Evolutionary conservation across 345 rosid genomes (phyloP).

Genomic region (Toxicodendron radicans): DNA sequence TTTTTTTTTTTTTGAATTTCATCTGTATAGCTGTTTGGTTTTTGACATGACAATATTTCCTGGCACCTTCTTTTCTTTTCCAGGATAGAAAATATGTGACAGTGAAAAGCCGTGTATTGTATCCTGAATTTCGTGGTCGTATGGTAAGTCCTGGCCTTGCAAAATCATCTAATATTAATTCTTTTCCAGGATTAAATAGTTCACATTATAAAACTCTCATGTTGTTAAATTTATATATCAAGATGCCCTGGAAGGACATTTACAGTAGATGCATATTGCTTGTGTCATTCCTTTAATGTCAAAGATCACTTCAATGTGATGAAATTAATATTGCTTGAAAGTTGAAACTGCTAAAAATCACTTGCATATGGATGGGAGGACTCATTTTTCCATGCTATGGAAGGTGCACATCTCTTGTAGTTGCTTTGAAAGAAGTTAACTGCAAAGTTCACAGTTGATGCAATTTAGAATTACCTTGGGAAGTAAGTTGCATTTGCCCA

Average conservation of each 20-base stretch:
- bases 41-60: slow-evolving; percentile 9
- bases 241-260: neutral
- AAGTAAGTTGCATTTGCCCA: neutral
- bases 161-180: neutral
- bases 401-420: too few relatives aligned
- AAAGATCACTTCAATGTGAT: neutral
- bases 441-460: neutral
- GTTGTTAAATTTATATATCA: neutral
- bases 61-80: slow-evolving; percentile 19
- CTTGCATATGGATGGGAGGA: too few relatives aligned
- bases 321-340: neutral
- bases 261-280: neutral
- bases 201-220: neutral
- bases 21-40: slow-evolving; percentile 4
- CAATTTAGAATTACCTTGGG: neutral
- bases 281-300: neutral
- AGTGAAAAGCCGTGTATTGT: slow-evolving; percentile 55
- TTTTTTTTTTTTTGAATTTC: slow-evolving; percentile 17
- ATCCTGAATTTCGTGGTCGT: slow-evolving; percentile 98
- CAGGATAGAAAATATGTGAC: slow-evolving; percentile 93
- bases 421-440: neutral
- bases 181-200: neutral
- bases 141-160: slow-evolving; percentile 59
- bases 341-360: too few relatives aligned
- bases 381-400: too few relatives aligned